A percentile compares a stretch with the other conserved stretches of the same genome.
Evolutionary conservation across 2,329 filamentous ascomycete genomes (phyloP).

Genomic region (Fusarium camptoceras): DNA sequence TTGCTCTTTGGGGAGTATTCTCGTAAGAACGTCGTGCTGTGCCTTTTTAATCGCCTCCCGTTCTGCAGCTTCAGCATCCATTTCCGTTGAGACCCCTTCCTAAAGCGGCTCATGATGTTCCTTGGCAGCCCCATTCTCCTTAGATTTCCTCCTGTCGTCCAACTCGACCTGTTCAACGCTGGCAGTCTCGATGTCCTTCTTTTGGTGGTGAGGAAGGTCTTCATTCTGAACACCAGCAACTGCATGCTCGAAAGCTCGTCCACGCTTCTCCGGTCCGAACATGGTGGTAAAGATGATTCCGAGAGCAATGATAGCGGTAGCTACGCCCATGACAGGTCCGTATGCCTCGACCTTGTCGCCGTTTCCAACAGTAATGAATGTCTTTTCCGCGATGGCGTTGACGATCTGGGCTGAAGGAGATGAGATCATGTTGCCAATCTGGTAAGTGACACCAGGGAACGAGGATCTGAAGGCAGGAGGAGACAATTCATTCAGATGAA

Average conservation of each 20-base stretch:
- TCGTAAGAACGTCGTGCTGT: too few relatives aligned
- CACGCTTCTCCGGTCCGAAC: constrained; percentile 79
- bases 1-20: too few relatives aligned
- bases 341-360: constrained; percentile 75
- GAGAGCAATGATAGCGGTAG: constrained; percentile 78
- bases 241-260: constrained; percentile 74
- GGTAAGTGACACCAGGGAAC: constrained; percentile 78
- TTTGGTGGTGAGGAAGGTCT: constrained; percentile 25
- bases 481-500: constrained; percentile 79
- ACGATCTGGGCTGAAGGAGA: constrained; percentile 81
- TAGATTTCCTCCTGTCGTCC: constrained; percentile 27
- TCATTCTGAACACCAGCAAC: constrained; percentile 52
- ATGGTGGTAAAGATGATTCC: constrained; percentile 77
- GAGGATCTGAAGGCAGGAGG: constrained; percentile 77
- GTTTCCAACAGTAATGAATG: constrained; percentile 63
- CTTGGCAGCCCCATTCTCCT: too few relatives aligned
- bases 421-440: constrained; percentile 80
- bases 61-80: too few relatives aligned
- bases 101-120: too few relatives aligned
- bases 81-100: too few relatives aligned
- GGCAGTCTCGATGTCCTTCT: constrained; percentile 48
- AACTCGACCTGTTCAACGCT: constrained; percentile 44
- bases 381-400: constrained; percentile 76
- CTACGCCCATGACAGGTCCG: constrained; percentile 79
- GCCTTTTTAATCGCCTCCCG: too few relatives aligned